Conservation (phyloP, 2,329 filamentous ascomycete species). For the Colletotrichum sp. region DNA sequence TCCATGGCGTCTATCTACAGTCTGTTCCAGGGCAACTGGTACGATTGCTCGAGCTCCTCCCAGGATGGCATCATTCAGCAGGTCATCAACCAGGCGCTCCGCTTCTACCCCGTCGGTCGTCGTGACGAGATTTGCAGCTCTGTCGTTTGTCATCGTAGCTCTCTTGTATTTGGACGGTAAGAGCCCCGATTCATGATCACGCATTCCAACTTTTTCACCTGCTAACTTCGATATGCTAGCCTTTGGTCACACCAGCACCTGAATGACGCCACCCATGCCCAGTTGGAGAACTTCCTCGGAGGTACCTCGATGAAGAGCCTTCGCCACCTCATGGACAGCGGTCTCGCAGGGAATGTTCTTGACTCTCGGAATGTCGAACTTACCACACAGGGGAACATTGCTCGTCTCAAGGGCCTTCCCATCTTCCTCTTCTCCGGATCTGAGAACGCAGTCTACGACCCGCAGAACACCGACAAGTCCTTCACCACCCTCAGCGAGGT, state of each 20-base stretch:
- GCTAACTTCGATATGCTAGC: background rate
- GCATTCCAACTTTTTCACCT: background rate
- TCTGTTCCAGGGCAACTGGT: constrained; percentile 56
- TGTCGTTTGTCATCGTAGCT: constrained; percentile 64
- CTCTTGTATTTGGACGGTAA: constrained; percentile 64
- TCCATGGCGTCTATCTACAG: constrained; percentile 55
- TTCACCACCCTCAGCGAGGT: constrained; percentile 25
- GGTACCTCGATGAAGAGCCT: constrained; percentile 66
- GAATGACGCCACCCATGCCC: constrained; percentile 67
- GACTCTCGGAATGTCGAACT: background rate
- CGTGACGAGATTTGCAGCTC: constrained; percentile 64
- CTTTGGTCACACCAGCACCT: constrained; percentile 68
- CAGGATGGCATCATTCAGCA: constrained; percentile 55
- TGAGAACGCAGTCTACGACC: constrained; percentile 24
- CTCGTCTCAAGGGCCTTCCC: constrained; percentile 8
- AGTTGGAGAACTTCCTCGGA: constrained; percentile 65
- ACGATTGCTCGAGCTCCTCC: constrained; percentile 52
- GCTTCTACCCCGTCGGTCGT: constrained; percentile 58
- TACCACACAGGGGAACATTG: constrained; percentile 1
- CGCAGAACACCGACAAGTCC: constrained; percentile 28
- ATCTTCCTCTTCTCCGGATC: constrained; percentile 24
- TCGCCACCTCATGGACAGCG: constrained; percentile 60
- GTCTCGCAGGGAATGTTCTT: constrained; percentile 51
- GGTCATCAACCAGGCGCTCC: constrained; percentile 58
- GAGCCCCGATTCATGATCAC: background rate